Percentiles rank a stretch among this genome's conserved stretches.
phyloP scores from a whole-genome alignment of 2,329 filamentous ascomycete genomes.

The Coniella vitis region DNA sequence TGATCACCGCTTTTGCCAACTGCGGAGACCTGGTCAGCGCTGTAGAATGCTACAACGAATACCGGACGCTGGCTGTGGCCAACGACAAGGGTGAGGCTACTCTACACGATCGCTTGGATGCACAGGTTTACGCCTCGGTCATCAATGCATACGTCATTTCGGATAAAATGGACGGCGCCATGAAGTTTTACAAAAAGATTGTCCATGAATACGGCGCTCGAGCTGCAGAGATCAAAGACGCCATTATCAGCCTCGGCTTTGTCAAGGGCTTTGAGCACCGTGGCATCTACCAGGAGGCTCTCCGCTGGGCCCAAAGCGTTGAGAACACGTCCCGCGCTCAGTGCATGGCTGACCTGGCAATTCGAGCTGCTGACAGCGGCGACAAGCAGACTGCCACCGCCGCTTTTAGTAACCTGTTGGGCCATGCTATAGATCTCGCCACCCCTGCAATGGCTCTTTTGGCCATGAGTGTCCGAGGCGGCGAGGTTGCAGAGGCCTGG shows the following conservation, averaged over 20 bases:
- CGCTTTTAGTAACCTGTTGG: constrained; percentile 55
- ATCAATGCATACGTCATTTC: constrained; percentile 83
- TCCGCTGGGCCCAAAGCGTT: constrained; percentile 63
- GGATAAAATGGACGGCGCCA: constrained; percentile 71
- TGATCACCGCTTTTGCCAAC: constrained; percentile 90
- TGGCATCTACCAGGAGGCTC: constrained; percentile 65
- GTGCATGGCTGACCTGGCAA: constrained; percentile 67
- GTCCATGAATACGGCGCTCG: constrained; percentile 53
- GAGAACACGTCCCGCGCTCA: constrained; percentile 50
- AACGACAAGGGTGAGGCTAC: constrained; percentile 68
- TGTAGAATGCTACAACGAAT: constrained; percentile 93
- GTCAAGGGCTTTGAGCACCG: constrained; percentile 69
- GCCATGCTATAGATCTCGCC: constrained; percentile 41
- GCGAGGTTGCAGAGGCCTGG: constrained; percentile 69
- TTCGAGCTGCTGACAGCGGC: constrained; percentile 72
- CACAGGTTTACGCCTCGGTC: constrained; percentile 82
- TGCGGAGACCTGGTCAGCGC: constrained; percentile 78
- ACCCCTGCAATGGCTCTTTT: constrained; percentile 72
- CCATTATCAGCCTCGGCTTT: constrained; percentile 66
- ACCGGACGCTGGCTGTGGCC: constrained; percentile 79
- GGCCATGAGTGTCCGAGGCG: constrained; percentile 77
- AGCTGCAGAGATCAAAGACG: constrained; percentile 59
- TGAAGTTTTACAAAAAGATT: constrained; percentile 80
- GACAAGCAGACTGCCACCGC: constrained; percentile 60
- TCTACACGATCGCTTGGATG: constrained; percentile 67